phyloP scores from a whole-genome alignment of 2,329 filamentous ascomycete genomes.

The Xylariaceae sp. region DNA sequence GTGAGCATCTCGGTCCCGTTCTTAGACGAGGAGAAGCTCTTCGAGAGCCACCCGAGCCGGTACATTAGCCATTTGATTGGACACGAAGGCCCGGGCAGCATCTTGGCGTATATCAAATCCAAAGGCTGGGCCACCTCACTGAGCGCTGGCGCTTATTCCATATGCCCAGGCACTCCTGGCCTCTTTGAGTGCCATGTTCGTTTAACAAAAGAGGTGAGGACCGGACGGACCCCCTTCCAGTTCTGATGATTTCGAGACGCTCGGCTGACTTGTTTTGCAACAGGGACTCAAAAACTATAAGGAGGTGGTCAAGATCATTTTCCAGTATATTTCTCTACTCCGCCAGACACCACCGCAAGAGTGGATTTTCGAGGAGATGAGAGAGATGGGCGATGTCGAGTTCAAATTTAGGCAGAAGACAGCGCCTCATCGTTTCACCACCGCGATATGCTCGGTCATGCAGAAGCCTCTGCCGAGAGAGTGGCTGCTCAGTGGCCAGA shows the following conservation, averaged over 20 bases:
- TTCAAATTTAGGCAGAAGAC: conserved; percentile 95
- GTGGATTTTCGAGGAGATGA: conserved; percentile 93
- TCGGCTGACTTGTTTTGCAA: conserved; percentile 9
- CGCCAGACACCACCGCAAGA: conserved; percentile 73
- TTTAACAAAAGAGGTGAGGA: conserved; percentile 69
- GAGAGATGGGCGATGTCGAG: conserved; percentile 82
- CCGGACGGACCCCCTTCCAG: no score
- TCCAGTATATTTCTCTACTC: conserved; percentile 87
- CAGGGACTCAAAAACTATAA: conserved; percentile 70
- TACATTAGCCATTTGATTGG: conserved; percentile 88
- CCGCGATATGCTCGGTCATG: conserved; percentile 79
- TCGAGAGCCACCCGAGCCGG: conserved; percentile 73
- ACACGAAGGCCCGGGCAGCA: conserved; percentile 87
- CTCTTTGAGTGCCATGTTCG: conserved; percentile 76
- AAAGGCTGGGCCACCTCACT: conserved; percentile 87
- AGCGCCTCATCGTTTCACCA: conserved; percentile 83
- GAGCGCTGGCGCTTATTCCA: conserved; percentile 66
- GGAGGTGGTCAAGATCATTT: conserved; percentile 76
- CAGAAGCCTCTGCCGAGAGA: conserved; percentile 83
- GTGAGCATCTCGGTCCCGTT: conserved; percentile 80
- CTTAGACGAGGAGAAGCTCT: conserved; percentile 74
- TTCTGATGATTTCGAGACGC: background rate
- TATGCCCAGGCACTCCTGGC: conserved; percentile 72
- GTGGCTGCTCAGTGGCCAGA: conserved; percentile 77
- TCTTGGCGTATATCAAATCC: conserved; percentile 82